Evolutionary conservation across 2,329 filamentous ascomycete species (phyloP), one percentile per base, ranked within the genome.

Genomic region (Verticillium tricorpus): DNA sequence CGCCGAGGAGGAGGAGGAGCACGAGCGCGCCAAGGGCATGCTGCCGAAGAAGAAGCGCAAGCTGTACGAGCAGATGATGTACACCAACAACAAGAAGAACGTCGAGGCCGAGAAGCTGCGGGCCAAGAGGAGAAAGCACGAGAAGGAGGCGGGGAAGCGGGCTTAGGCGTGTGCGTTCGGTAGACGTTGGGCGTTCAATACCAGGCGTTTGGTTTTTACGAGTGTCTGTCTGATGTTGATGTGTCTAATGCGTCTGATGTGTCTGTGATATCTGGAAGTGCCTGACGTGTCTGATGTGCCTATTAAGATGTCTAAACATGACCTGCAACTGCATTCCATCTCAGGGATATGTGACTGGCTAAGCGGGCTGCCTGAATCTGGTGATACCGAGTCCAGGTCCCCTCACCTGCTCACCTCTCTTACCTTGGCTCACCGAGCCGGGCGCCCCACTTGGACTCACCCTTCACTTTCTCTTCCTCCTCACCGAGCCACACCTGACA

Each of bases 41-140:
- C 89, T 98, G 82, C 91, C 90, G 76, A 91, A 96, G 77, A 95
- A 96, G 86, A 99, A 98, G 88, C 85, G 95, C 71, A 97, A 97
- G 87, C 81, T 97, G 71, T 90, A 94, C 68, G 95, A 98, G 82
- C 95, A 97, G 82, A 99, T 99, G 92, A 84, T 93, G 72, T 96
- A 96, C 78, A 93, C 88, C 65, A 97, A 97, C 78, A 93, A 89
- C 79, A 93, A 95, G 84, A 91, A 92, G 72, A 94, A 94, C 68
- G 90, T 88, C 31, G 92, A 97, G 80, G 91, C 94, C 57, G 90
- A 94, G 80, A 91, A 89, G 78, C 79, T 99, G 74, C 85, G 93
- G 69, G 85, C 84, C 62, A 99, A 99, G 89, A 88, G 92, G 77
- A 91, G 95, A 79, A 96, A 88, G 84, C 77, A 97, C 64, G 95